phyloP scores from a whole-genome alignment of 2,329 filamentous ascomycete species.

The Sphaerulina musiva region DNA sequence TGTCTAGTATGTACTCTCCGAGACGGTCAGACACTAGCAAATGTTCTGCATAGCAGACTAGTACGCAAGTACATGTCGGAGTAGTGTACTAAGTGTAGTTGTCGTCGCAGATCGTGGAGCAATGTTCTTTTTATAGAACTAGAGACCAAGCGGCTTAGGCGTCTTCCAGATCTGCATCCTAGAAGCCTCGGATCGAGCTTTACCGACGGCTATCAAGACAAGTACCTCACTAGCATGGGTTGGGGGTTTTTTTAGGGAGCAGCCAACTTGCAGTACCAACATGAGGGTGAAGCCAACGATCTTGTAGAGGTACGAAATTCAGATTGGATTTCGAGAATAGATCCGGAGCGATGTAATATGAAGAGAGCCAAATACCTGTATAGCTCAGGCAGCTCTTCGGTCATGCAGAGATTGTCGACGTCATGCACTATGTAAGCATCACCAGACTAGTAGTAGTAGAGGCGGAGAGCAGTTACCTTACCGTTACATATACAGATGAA shows the following conservation, averaged over 20 bases:
- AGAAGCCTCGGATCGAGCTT: neutral
- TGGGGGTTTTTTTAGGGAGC: neutral
- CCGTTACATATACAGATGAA: constrained; percentile 1
- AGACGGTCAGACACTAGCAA: constrained; percentile 1
- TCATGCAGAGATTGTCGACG: constrained; percentile 4
- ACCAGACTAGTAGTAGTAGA: neutral
- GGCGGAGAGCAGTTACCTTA: neutral
- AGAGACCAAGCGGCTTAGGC: neutral
- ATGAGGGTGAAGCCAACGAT: neutral
- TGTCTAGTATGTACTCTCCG: neutral
- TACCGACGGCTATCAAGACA: neutral
- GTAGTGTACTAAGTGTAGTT: neutral
- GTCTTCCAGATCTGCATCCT: neutral
- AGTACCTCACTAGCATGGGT: neutral
- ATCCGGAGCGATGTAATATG: neutral
- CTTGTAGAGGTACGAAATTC: neutral
- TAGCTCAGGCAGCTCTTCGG: constrained; percentile 8
- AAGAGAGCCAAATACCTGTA: neutral
- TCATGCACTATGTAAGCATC: neutral
- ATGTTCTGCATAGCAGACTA: constrained; percentile 1
- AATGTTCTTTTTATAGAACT: constrained; percentile 2
- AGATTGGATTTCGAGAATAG: neutral
- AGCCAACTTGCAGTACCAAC: neutral
- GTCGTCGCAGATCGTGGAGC: neutral
- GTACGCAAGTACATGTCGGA: neutral